Base-by-base conservation (phyloP, 345 rosid genomes). In the Salix arbutifolia region DNA sequence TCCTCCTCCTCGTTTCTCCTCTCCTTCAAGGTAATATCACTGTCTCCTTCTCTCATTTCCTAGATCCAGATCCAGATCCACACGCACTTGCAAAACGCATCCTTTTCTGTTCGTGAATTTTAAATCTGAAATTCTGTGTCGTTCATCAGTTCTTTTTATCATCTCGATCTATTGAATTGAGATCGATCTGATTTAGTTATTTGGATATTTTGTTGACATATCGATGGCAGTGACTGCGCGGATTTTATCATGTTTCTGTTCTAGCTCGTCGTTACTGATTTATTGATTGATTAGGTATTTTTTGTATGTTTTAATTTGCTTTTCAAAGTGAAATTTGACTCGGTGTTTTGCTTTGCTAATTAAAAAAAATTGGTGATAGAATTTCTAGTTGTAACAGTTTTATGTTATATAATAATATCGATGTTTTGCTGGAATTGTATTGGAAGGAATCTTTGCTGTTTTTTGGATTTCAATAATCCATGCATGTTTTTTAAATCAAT, bases 1-100 rank as follows among this genome's bases (percentile, higher is more conserved):
- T 94, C 71, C 88, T 94, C 85, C 84, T 94, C 76, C 83, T 92
- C 46, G 94, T 86, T 1, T 89, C 90, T 70, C 92, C 94, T 83
- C 73, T 93, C 72, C 86, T 90, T 72, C 94, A 91, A 85, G 99
- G 97, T 94, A n/a, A 58, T 56, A 23, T 10, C 28, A 23, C 64
- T 58, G 23, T 53, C 30, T 33, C 30, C 38, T 18, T 35, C 71
- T 37, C 53, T 17, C 78, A 26, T 42, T 67, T 79, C 73, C 26
- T 77, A 80, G 93, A 91, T 90, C 92, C 85, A 73, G 90, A 89
- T 85, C 89, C 72, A 14, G 46, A 42, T n/a, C 26, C 26, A 23
- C 28, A 58, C 28, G 25, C 64, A 58, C 46, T 42, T 58, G 64
- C 28, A 23, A 23, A 58, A 58, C 4, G 12, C 28, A 8, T 10